phyloP scores from a whole-genome alignment of 2,329 filamentous ascomycete genomes.

The Plenodomus tracheiphilus region DNA sequence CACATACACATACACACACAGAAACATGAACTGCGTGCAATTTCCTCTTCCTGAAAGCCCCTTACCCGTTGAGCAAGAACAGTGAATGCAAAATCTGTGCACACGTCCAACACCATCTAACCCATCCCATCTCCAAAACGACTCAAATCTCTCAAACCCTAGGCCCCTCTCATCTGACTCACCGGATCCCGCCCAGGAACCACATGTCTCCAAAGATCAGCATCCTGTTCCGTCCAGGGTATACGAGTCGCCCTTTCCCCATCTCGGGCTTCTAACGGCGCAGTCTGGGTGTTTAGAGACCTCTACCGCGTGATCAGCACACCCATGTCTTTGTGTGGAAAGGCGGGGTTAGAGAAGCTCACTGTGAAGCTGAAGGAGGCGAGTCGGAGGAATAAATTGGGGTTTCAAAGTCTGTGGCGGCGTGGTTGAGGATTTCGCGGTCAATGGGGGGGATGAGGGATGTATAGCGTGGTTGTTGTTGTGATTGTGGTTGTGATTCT shows the following conservation, averaged over 20 bases:
- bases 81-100: too few species aligned
- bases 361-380: background rate
- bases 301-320: conserved; percentile 16
- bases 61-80: too few species aligned
- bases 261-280: background rate
- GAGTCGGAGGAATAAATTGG: conserved; percentile 25
- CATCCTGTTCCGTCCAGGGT: conserved; percentile 33
- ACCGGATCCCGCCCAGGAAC: conserved; percentile 27
- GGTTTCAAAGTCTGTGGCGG: conserved; percentile 34
- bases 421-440: conserved; percentile 33
- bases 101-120: conserved; percentile 17
- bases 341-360: too few species aligned
- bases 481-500: conserved; percentile 1
- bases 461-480: background rate
- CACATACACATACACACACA: too few species aligned
- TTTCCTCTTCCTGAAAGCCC: too few species aligned
- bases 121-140: conserved; percentile 24
- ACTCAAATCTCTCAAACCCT: too few species aligned
- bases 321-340: too few species aligned
- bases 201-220: conserved; percentile 29
- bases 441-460: conserved; percentile 29
- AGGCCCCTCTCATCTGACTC: conserved; percentile 4
- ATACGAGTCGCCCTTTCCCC: conserved; percentile 13
- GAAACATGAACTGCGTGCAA: too few species aligned
- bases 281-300: background rate